Base-by-base conservation (phyloP, 1,284 basidiomycete species). In the Puccinia coronata region DNA sequence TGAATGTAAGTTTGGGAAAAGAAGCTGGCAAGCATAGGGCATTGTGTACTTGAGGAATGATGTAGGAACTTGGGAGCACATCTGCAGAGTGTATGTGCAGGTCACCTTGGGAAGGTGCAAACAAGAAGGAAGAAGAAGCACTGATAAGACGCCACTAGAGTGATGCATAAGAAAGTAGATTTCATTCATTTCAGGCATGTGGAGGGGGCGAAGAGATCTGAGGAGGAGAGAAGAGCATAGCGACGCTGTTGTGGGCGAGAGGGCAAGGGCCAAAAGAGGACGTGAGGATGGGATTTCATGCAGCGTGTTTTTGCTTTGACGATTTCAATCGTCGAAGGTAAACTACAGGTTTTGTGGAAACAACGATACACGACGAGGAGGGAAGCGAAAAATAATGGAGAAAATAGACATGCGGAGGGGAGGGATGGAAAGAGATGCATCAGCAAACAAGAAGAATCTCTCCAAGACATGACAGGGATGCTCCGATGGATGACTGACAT, bases 401-500 rank as follows among this genome's bases (percentile, higher is more conserved):
- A 18, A 25, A 51, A 47, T 11, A 25, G 16, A 31, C 8, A 43
- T 41, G 28, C 11, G 14, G 55, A 31, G 49, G 28, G 41, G 20
- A 57, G 67, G 53, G 39, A 80, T 25, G 25, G 41, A 43, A 25
- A n/a, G n/a, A 65, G 23, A 51, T 20, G 43, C 14, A 34, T 69
- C 25, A 49, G 67, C 28, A 14, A 47, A 9, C 23, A 31, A 9
- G 55, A 23, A 43, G 16, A 16, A n/a, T n/a, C n/a, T n/a, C n/a
- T 23, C 41, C n/a, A 41, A 28, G 25, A 14, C 1, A n/a, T 5
- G 28, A 69, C 63, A 8, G 11, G 28, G 63, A 23, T 49, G 23
- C 1, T 41, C 3, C 28, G 51, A 25, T 23, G 53, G 14, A 43
- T 28, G n/a, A 71, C 71, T 72, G 23, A 81, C 79, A 81, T 90